phyloP scores from a whole-genome alignment of 495 filamentous ascomycete genomes.

The Penicillium mononematosum region DNA sequence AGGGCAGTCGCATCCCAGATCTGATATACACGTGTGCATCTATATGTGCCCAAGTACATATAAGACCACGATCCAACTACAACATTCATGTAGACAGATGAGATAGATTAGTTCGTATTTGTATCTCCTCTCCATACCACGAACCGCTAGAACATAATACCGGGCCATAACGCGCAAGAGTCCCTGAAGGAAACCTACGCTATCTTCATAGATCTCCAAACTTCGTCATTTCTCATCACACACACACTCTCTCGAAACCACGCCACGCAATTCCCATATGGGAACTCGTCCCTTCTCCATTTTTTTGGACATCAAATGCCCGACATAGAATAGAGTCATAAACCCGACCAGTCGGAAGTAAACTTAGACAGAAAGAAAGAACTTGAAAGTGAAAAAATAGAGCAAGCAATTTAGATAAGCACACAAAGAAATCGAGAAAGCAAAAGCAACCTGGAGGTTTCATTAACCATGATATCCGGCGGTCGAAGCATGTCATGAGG shows the following conservation, averaged over 20 bases:
- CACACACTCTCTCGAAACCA: neutral
- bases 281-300: constrained; percentile 3
- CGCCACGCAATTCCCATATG: neutral
- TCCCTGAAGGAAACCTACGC: constrained; percentile 1
- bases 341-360: constrained; percentile 16
- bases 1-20: neutral
- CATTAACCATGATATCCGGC: constrained; percentile 29
- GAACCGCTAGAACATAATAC: constrained; percentile 9
- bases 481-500: constrained; percentile 22
- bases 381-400: constrained; percentile 12
- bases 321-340: constrained; percentile 20
- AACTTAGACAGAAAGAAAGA: constrained; percentile 3
- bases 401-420: constrained; percentile 30
- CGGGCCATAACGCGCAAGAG: constrained; percentile 7
- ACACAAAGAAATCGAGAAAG: constrained; percentile 15
- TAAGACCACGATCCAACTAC: neutral
- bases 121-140: constrained; percentile 24
- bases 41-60: neutral
- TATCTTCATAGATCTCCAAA: constrained; percentile 13
- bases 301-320: constrained; percentile 16
- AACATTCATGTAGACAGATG: neutral
- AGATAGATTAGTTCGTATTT: constrained; percentile 29
- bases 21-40: neutral
- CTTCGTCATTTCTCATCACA: constrained; percentile 14
- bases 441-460: constrained; percentile 19